These are phyloP conservation scores for Ustilago curta DNA, from an alignment of 1,284 basidiomycete genomes.

Conservation along the genomic window DNA sequence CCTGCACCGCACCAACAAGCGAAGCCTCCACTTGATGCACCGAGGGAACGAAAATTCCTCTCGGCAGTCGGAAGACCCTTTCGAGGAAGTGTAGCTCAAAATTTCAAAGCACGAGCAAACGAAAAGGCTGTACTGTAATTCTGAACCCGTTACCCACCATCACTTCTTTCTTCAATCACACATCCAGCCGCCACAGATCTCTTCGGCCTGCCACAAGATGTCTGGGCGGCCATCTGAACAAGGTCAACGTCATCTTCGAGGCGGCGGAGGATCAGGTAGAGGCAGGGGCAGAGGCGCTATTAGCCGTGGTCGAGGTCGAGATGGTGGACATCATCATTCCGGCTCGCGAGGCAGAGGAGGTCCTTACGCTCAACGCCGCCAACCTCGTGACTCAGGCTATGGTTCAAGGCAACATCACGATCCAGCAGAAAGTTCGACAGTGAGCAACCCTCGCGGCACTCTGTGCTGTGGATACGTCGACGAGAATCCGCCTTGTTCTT, in stretches of 20 bases:
- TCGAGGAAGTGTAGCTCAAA: background rate
- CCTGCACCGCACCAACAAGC: too few relatives aligned
- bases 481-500: slow-evolving; percentile 29
- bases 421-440: background rate
- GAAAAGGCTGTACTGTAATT: background rate
- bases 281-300: slow-evolving; percentile 17
- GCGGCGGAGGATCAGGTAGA: slow-evolving; percentile 13
- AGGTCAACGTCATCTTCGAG: slow-evolving; percentile 5
- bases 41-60: background rate
- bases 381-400: slow-evolving; percentile 45
- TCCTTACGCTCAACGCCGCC: slow-evolving; percentile 26
- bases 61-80: slow-evolving; percentile 43
- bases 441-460: slow-evolving; percentile 15
- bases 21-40: slow-evolving; percentile 10
- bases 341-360: slow-evolving; percentile 24
- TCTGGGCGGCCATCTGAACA: slow-evolving; percentile 8
- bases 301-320: slow-evolving; percentile 19
- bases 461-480: slow-evolving; percentile 44
- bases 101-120: background rate
- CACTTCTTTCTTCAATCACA: too few relatives aligned
- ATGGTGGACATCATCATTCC: slow-evolving; percentile 3
- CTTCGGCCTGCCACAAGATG: slow-evolving; percentile 8
- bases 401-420: slow-evolving; percentile 12
- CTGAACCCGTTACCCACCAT: background rate
- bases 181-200: too few relatives aligned